Base-by-base conservation (phyloP, 768 basidiomycete species). In the Amanita subjunquillea region DNA sequence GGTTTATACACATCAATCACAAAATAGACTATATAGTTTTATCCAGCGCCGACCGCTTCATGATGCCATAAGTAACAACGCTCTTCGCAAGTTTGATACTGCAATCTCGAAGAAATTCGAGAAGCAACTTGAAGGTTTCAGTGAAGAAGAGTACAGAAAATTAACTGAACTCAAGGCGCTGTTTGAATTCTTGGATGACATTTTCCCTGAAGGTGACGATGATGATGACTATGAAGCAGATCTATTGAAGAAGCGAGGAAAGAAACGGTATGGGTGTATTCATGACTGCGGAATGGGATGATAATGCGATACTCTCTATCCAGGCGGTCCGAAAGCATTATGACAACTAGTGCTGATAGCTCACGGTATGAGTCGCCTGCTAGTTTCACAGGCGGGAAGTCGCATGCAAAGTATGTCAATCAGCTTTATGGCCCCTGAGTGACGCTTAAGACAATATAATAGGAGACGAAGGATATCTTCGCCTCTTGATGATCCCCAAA, bases 151-250 rank as follows among this genome's bases (percentile, higher is more conserved):
- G 40, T 82, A 79, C 54, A 69, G 83, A 54, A 72, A 83, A 51
- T 70, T 89, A 3, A 77, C 82, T 49, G 69, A 78, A 27, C 73
- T 87, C 25, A 74, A 79, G 38, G 74, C 78, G 0, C 59, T 87
- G 25, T 90, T 90, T 60, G 72, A 77, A 43, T 85, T 86, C 62
- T 59, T 89, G 63, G 87, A 90, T 56, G 78, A 81, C 8, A 77
- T 90, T 40, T 73, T 85, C 39, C 82, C 86, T 2, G 65, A 80
- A 39, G 82, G 80, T n/a, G 83, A 82, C 6, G 78, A 80, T n/a
- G 83, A 82, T 5, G 78, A 75, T 6, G 82, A 83, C 38, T 67
- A 72, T 4, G 71, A 72, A 20, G 51, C 63, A 38, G 69, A 73
- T 15, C 70, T 62, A 57, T 69, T 67, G 32, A 69, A 65, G 52